phyloP scores from a whole-genome alignment of 2,329 filamentous ascomycete species.

The Colletotrichum sp. region DNA sequence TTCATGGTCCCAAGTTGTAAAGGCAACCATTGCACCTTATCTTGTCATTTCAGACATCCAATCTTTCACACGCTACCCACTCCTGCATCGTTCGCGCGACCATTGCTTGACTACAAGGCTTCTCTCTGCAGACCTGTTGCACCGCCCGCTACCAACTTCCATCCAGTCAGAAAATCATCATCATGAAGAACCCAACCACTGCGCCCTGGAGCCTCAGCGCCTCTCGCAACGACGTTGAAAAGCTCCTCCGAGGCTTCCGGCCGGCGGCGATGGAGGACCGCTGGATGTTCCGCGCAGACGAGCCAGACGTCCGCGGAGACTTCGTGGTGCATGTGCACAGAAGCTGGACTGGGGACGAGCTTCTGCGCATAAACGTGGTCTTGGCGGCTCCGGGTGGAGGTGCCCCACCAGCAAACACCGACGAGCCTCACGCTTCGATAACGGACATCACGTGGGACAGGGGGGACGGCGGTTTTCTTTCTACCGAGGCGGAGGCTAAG shows the following conservation, averaged over 20 bases:
- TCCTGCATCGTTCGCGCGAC: background rate
- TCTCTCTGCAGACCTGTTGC: background rate
- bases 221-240: background rate
- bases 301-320: background rate
- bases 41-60: background rate
- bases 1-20: background rate
- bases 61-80: background rate
- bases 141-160: background rate
- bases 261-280: background rate
- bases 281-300: background rate
- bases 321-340: background rate
- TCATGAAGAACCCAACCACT: background rate
- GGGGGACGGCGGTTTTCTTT: background rate
- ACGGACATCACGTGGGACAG: background rate
- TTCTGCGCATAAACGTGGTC: background rate
- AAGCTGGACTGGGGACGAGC: background rate
- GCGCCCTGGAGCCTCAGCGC: background rate
- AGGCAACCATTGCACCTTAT: background rate
- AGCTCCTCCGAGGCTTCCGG: background rate
- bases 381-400: background rate
- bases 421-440: background rate
- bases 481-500: background rate
- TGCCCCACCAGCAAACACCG: background rate
- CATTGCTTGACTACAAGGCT: background rate
- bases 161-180: background rate